Evolutionary conservation across 139 green algal species (phyloP).

Genomic region (Pleodorina starrii): DNA sequence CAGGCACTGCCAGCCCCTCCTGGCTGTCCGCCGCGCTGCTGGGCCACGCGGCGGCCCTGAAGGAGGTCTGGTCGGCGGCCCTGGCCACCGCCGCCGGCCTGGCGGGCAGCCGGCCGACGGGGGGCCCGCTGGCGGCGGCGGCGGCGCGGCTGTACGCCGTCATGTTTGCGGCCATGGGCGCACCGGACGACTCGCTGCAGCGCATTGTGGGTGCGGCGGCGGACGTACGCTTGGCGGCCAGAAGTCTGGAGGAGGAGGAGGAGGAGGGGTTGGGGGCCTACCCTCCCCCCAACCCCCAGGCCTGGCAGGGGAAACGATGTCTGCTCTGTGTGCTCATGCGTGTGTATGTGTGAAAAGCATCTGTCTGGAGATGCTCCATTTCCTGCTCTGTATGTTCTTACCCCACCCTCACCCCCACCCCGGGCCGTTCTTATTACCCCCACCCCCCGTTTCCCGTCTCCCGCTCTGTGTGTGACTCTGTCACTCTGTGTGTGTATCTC

Average conservation of each 20-base stretch:
- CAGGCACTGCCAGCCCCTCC: slow-evolving; percentile 4
- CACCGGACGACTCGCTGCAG: slow-evolving; percentile 31
- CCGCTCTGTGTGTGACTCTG: no score
- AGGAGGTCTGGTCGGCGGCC: slow-evolving; percentile 5
- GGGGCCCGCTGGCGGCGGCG: slow-evolving; percentile 36
- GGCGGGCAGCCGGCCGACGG: slow-evolving; percentile 31
- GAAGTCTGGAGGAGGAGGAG: background rate
- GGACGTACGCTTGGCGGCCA: background rate
- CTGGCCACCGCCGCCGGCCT: background rate
- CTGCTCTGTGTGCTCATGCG: no score
- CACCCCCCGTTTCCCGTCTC: background rate
- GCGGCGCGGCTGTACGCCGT: slow-evolving; percentile 46
- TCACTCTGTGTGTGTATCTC: no score
- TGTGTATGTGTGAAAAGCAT: background rate
- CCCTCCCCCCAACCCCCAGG: background rate
- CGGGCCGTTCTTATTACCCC: no score
- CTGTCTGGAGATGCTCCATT: background rate
- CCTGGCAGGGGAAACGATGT: no score
- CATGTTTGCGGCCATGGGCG: slow-evolving; percentile 48
- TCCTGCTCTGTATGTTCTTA: background rate
- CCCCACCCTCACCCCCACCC: background rate
- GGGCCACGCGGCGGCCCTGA: slow-evolving; percentile 21
- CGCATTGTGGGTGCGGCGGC: slow-evolving; percentile 36
- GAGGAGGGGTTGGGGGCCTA: background rate
- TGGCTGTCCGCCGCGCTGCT: slow-evolving; percentile 43